Evolutionary conservation across 106 monocot genomes (phyloP).

Genomic region (Dendrobium chrysotoxum): DNA sequence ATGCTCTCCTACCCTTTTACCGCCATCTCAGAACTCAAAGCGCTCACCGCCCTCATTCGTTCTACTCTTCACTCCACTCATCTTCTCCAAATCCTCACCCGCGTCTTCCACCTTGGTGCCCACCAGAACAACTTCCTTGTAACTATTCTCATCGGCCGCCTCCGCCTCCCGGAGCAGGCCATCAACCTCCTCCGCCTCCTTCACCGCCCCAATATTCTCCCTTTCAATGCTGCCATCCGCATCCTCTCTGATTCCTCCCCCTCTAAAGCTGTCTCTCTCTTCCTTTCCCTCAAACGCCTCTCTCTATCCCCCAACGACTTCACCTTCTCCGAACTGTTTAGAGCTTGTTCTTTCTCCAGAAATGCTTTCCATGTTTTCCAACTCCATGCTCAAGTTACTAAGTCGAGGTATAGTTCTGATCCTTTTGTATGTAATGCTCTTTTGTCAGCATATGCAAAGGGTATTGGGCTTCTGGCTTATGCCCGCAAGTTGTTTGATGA

Average conservation of each 20-base stretch:
- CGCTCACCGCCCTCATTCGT: conserved; percentile 20
- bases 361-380: conserved; percentile 7
- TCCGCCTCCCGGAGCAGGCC: conserved; percentile 13
- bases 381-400: conserved; percentile 23
- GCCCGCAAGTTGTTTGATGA: conserved; percentile 23
- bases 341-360: conserved; percentile 16
- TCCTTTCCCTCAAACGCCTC: conserved; percentile 21
- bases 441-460: conserved; percentile 20
- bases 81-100: conserved; percentile 27
- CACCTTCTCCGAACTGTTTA: conserved; percentile 48
- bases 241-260: conserved; percentile 24
- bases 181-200: conserved; percentile 26
- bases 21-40: not conserved
- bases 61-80: conserved; percentile 6
- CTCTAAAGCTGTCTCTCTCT: conserved; percentile 25
- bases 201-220: conserved; percentile 25
- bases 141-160: conserved; percentile 35
- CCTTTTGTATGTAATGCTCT: conserved; percentile 19
- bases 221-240: conserved; percentile 48
- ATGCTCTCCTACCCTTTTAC: not conserved
- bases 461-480: not conserved
- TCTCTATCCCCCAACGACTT: conserved; percentile 29
- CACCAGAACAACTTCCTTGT: conserved; percentile 30
- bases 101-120: conserved; percentile 26
- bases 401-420: conserved; percentile 14